phyloP scores from a whole-genome alignment of 2,329 filamentous ascomycete species.

The Aspergillus sp. region DNA sequence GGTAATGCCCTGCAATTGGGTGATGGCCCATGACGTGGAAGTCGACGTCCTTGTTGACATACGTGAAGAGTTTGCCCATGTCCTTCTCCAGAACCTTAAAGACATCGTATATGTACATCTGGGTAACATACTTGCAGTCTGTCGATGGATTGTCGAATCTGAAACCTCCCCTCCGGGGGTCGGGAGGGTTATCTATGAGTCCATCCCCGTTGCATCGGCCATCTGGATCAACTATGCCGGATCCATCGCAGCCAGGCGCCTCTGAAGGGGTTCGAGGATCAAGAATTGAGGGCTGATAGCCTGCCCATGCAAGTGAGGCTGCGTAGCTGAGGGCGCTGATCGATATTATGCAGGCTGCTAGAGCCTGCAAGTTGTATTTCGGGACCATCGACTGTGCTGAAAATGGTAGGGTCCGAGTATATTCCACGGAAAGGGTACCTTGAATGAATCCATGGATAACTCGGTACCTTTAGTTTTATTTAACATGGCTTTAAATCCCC shows the following conservation, averaged over 20 bases:
- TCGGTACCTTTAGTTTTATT: neutral
- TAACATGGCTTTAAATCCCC: neutral
- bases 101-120: constrained; percentile 38
- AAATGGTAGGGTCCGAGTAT: neutral
- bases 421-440: neutral
- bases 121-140: constrained; percentile 36
- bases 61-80: constrained; percentile 36
- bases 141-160: constrained; percentile 38
- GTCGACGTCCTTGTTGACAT: constrained; percentile 38
- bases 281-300: neutral
- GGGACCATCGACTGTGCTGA: constrained; percentile 13
- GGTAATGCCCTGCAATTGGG: constrained; percentile 37
- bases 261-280: constrained; percentile 23
- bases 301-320: constrained; percentile 6
- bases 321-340: constrained; percentile 13
- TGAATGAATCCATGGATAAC: neutral
- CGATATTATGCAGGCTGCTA: constrained; percentile 20
- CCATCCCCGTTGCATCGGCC: constrained; percentile 34
- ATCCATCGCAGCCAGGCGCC: constrained; percentile 30
- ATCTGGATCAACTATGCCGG: constrained; percentile 33
- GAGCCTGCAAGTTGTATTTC: constrained; percentile 20
- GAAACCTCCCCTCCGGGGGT: constrained; percentile 32
- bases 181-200: constrained; percentile 27
- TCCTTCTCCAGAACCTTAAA: constrained; percentile 40
- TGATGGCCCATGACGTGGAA: constrained; percentile 41